Evolutionary conservation across 2,329 filamentous ascomycete species (phyloP).

Genomic region (Ceratocystis alfenasii): DNA sequence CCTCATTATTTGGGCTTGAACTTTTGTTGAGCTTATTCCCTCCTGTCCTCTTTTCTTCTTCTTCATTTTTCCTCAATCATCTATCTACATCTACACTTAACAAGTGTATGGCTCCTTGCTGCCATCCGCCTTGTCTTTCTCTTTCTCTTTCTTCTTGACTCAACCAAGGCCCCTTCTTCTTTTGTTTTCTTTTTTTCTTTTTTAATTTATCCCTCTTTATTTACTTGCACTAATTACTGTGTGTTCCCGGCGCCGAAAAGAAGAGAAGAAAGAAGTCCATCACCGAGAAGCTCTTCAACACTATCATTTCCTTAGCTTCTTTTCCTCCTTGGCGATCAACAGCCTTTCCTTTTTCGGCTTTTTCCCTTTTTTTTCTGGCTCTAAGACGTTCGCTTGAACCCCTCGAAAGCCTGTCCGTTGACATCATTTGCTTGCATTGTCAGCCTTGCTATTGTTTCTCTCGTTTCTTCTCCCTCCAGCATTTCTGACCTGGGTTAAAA

Average conservation of each 20-base stretch:
- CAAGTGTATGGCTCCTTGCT: neutral
- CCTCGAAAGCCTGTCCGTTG: neutral
- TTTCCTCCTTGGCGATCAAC: neutral
- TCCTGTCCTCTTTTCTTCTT: neutral
- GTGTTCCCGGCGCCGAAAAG: neutral
- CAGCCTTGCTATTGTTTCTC: conserved; percentile 2
- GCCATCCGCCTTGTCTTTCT: neutral
- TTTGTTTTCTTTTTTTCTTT: neutral
- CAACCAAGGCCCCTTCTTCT: neutral
- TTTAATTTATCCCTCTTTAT: conserved; percentile 11
- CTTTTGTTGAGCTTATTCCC: neutral
- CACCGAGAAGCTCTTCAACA: neutral
- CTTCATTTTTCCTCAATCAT: neutral
- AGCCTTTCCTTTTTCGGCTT: conserved; percentile 4
- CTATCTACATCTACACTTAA: conserved; percentile 1
- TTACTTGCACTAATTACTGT: conserved; percentile 7
- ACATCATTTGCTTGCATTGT: conserved; percentile 5
- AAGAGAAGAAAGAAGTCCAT: neutral
- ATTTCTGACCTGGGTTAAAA: neutral
- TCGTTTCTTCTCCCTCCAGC: neutral
- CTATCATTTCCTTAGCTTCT: neutral
- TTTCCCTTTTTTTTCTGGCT: neutral
- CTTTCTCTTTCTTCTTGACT: neutral
- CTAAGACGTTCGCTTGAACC: neutral
- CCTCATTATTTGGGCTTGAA: neutral